Evolutionary conservation across 768 basidiomycete genomes (phyloP), one percentile per base, ranked within the genome.

Genomic region (Tricholoma sp.): DNA sequence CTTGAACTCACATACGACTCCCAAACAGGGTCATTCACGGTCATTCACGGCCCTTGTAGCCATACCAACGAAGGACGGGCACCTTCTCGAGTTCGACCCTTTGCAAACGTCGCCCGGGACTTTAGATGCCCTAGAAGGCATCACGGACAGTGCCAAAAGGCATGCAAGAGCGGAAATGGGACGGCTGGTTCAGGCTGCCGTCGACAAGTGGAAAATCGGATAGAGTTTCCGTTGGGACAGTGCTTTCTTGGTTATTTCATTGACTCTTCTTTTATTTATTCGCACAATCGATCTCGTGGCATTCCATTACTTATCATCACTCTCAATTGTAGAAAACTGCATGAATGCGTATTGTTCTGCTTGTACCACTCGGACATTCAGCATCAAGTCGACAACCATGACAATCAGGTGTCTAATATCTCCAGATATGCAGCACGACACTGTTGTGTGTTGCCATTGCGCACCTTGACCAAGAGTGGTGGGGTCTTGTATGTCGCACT

Each of bases 11-110:
- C 61, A 68, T 28, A 60, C 70, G 50, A 74, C 74, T 49, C 78
- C 72, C 13, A 74, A 62, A 57, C 79, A 69, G 37, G 60, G 64
- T 58, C 70, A 70, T 62, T 61, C 71, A 24, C 66, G 71, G 56
- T 68, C 76, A 34, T 70, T 79, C 57, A 80, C 82, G 4, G 86
- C 86, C 2, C 71, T 89, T 32, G 84, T 91, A 11, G 83, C 87
- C 1, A 85, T 94, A n/a, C 84, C 89, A 4, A 91, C 86, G 0
- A 82, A 79, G 39, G 90, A 93, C 61, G 93, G 93, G 0, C 84
- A 88, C 61, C 69, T 88, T n/a, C 77, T 96, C 24, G 85, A 87
- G 66, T 94, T 96, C 63, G 88, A 96, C 61, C 92, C 93, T 8
- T 73, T 95, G 42, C 77, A 79, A 57, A 85, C 88, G 12, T 84